A percentile compares a stretch with the other conserved stretches of the same genome.
phyloP scores from a whole-genome alignment of 768 basidiomycete species.

The Termitomyces sp. region DNA sequence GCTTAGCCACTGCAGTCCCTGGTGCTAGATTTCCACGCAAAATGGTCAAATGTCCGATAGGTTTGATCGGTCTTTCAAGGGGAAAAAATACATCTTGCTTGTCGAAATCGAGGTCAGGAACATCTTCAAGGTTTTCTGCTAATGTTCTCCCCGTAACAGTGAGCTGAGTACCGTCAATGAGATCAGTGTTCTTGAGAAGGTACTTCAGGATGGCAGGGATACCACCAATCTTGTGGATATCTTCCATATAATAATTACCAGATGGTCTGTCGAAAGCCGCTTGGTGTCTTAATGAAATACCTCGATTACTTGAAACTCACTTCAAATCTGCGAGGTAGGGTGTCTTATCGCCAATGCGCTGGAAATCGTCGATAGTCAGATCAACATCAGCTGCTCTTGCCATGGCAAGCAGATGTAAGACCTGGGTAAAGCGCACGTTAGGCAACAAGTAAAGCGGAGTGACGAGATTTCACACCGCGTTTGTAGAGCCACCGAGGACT shows the following conservation, averaged over 20 bases:
- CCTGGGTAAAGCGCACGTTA: constrained; percentile 31
- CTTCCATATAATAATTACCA: constrained; percentile 87
- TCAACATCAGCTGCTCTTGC: constrained; percentile 71
- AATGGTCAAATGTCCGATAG: constrained; percentile 83
- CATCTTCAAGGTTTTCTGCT: constrained; percentile 80
- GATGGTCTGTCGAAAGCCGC: constrained; percentile 41
- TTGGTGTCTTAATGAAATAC: neutral
- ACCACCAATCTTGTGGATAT: constrained; percentile 81
- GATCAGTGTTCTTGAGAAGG: constrained; percentile 66
- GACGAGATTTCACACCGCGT: constrained; percentile 49
- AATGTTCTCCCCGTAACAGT: constrained; percentile 92
- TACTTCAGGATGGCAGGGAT: constrained; percentile 84
- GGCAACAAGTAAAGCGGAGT: neutral
- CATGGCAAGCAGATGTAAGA: constrained; percentile 80
- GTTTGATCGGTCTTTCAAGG: constrained; percentile 76
- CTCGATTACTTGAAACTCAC: constrained; percentile 24
- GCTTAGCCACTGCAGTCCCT: constrained; percentile 82
- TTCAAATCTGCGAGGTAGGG: constrained; percentile 84
- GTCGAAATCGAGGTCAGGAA: constrained; percentile 61
- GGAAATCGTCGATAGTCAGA: constrained; percentile 84
- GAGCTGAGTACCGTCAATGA: constrained; percentile 77
- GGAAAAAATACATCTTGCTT: constrained; percentile 72
- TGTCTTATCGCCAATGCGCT: constrained; percentile 69
- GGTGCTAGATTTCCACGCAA: constrained; percentile 87
- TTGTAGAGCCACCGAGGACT: constrained; percentile 82